Evolutionary conservation across 495 filamentous ascomycete genomes (phyloP), one percentile per base, ranked within the genome.

Genomic region (Beverwykella pulmonaria): DNA sequence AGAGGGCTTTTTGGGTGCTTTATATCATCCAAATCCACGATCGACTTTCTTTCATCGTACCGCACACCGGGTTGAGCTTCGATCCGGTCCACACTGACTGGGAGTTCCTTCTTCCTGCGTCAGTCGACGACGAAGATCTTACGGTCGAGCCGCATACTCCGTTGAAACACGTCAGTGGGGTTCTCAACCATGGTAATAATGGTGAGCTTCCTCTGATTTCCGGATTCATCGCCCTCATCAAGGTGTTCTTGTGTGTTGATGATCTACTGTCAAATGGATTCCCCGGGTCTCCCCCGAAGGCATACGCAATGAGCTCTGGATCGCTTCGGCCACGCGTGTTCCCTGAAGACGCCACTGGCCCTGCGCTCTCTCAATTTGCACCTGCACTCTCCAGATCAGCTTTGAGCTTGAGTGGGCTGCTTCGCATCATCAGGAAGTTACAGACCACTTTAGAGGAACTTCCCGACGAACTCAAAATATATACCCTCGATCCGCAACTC

Each of bases 1-100:
- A 55, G 53, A 55, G 53, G 30, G 25, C 53, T 1, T 55, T 55
- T 36, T 55, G 53, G 53, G 30, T 55, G 26, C 53, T 55, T 5
- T 55, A 55, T 20, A 55, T 55, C 26, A 55, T 55, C 10, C 53
- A 55, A n/a, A 55, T 55, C 19, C 53, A 55, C 26, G 53, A 55
- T n/a, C 53, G 53, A 8, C 30, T 55, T 2, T 55, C 53, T 30
- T 55, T 55, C 53, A 55, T 55, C 19, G 53, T 55, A 26, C 53
- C 53, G 1, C 53, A 55, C 30, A 55, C 53, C 22, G 53, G 53
- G 9, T 55, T 55, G 53, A 55, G 53, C 53, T 55, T 55, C 19
- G 53, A 55, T 36, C 53, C 53, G 9, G 20, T 55, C 9, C 53
- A 55, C 30, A 55, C 53, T 10, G 53, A 55, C 27, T 55, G 53